Evolutionary conservation across 495 filamentous ascomycete genomes (phyloP).

Genomic region (Trypethelium eluteriae): DNA sequence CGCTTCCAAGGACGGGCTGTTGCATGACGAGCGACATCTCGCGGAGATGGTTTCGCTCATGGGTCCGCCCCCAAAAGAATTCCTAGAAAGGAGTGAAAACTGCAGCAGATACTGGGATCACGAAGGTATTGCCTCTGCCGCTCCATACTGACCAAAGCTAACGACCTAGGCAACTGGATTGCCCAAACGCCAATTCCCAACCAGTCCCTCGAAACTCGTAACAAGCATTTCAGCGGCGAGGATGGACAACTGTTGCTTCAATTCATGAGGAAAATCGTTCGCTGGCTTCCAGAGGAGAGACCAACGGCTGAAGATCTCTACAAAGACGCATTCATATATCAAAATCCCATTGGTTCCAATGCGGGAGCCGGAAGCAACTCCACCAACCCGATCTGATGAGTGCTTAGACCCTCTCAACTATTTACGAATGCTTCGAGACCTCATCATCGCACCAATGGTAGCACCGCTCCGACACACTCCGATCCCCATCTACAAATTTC

Average conservation of each 20-base stretch:
- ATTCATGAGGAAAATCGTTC: slow-evolving; percentile 28
- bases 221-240: slow-evolving; percentile 26
- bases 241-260: slow-evolving; percentile 24
- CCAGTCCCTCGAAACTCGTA: slow-evolving; percentile 15
- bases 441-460: too few relatives aligned
- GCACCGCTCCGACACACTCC: too few relatives aligned
- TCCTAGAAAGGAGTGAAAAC: slow-evolving; percentile 19
- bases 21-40: slow-evolving; percentile 28
- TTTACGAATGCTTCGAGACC: too few relatives aligned
- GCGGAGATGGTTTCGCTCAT: slow-evolving; percentile 34
- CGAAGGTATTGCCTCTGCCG: slow-evolving; percentile 18
- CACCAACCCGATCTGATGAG: too few relatives aligned
- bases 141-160: background rate
- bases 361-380: too few relatives aligned
- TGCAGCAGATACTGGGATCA: slow-evolving; percentile 12
- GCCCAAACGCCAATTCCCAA: slow-evolving; percentile 20
- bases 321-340: too few relatives aligned
- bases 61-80: slow-evolving; percentile 30
- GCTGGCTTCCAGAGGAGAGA: slow-evolving; percentile 25
- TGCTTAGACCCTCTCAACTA: too few relatives aligned
- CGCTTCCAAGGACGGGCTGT: slow-evolving; percentile 17
- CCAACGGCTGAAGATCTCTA: slow-evolving; percentile 16
- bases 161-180: background rate
- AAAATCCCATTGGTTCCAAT: too few relatives aligned
- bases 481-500: too few relatives aligned